phyloP scores from a whole-genome alignment of 2,329 filamentous ascomycete genomes.

The Berkeleyomyces basicola region DNA sequence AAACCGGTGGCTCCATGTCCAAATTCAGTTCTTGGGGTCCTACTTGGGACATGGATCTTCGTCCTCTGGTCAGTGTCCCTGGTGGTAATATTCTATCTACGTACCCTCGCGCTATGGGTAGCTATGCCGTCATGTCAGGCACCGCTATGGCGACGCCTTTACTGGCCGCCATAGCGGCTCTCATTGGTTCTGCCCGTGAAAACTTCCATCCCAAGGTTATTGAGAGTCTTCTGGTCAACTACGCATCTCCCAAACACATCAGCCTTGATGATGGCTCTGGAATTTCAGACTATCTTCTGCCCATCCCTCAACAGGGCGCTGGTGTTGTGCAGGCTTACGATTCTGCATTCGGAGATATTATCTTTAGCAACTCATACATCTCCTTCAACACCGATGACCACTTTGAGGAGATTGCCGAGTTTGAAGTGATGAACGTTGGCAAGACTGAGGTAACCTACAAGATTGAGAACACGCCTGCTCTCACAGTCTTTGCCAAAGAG shows the following conservation, averaged over 20 bases:
- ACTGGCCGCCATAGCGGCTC: constrained; percentile 36
- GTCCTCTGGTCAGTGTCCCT: constrained; percentile 38
- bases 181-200: constrained; percentile 35
- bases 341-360: constrained; percentile 35
- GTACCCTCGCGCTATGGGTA: constrained; percentile 22
- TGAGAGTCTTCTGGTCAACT: constrained; percentile 33
- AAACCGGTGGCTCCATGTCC: constrained; percentile 35
- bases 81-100: constrained; percentile 43
- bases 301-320: constrained; percentile 42
- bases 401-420: constrained; percentile 31
- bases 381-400: constrained; percentile 49
- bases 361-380: constrained; percentile 39
- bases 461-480: constrained; percentile 32
- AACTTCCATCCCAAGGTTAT: constrained; percentile 33
- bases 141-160: constrained; percentile 46
- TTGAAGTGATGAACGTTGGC: constrained; percentile 40
- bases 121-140: constrained; percentile 36
- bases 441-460: constrained; percentile 32
- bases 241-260: constrained; percentile 32
- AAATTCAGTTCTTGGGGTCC: constrained; percentile 43
- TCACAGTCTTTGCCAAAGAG: constrained; percentile 37
- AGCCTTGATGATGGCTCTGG: constrained; percentile 25
- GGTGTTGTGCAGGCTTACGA: constrained; percentile 43
- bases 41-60: constrained; percentile 39
- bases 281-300: constrained; percentile 28